These are phyloP conservation scores for Abrus precatorius DNA, from an alignment of 306 rosid species.

Conservation along the genomic window DNA sequence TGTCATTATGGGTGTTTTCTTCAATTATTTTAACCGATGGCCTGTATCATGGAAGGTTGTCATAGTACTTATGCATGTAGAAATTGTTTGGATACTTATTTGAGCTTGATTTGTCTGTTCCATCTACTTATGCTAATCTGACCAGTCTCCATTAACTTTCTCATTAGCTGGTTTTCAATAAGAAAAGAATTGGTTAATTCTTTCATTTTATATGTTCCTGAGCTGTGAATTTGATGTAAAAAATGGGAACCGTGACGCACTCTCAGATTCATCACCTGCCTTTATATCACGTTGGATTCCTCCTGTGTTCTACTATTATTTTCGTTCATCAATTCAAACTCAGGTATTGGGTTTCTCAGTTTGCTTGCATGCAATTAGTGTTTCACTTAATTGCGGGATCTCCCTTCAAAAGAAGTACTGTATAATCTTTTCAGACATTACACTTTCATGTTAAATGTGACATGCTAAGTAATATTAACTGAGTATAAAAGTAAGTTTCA, in stretches of 20 bases:
- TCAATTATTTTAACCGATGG: not conserved
- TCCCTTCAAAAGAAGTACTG: not conserved
- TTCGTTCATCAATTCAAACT: not conserved
- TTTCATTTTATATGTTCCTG: not conserved
- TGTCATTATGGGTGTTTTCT: not conserved
- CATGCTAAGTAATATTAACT: not conserved
- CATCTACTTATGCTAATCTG: not conserved
- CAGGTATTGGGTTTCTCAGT: not conserved
- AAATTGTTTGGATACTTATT: constrained; percentile 3
- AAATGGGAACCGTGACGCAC: not conserved
- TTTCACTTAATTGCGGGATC: not conserved
- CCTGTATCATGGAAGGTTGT: not conserved
- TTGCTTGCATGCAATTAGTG: not conserved
- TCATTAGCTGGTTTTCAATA: not conserved
- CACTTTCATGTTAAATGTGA: not conserved
- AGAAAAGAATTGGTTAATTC: not conserved
- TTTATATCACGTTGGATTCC: not conserved
- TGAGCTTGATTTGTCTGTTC: constrained; percentile 8
- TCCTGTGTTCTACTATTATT: not conserved
- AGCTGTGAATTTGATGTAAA: constrained; percentile 21
- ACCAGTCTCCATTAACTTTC: not conserved
- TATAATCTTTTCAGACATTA: not conserved
- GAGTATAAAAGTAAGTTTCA: not conserved
- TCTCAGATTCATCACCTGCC: not conserved
- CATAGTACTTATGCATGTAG: not conserved